phyloP scores from a whole-genome alignment of 2,329 filamentous ascomycete species.

The Amylocarpus encephaloides region DNA sequence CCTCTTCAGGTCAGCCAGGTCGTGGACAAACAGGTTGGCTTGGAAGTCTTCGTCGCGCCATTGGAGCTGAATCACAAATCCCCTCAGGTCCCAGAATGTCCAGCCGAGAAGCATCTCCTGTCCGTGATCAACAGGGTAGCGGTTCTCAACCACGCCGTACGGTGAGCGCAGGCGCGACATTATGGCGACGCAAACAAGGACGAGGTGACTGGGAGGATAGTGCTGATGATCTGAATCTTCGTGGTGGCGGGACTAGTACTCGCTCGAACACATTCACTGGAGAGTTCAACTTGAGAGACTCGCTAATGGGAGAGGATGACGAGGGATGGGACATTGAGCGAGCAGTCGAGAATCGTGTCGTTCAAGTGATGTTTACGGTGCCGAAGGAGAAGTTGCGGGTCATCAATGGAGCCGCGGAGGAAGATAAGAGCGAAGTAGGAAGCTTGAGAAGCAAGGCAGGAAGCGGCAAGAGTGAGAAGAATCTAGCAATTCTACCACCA shows the following conservation, averaged over 20 bases:
- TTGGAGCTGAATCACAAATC: constrained; percentile 9
- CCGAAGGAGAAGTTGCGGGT: constrained; percentile 79
- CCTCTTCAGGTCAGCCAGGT: constrained; percentile 17
- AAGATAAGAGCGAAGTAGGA: constrained; percentile 38
- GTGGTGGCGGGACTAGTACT: background rate
- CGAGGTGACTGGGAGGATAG: constrained; percentile 45
- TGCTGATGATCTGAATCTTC: constrained; percentile 6
- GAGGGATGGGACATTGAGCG: constrained; percentile 70
- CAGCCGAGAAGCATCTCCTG: constrained; percentile 19
- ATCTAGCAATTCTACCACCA: background rate
- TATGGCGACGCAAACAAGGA: constrained; percentile 44
- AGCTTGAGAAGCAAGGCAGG: constrained; percentile 24
- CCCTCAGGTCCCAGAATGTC: background rate
- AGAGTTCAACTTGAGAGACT: background rate
- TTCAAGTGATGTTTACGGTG: constrained; percentile 89
- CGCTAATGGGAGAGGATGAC: constrained; percentile 2
- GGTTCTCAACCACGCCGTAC: constrained; percentile 36
- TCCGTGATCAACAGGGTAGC: constrained; percentile 15
- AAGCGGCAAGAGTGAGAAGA: constrained; percentile 17
- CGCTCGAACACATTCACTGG: constrained; percentile 22
- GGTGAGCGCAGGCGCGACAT: constrained; percentile 40
- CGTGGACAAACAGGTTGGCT: constrained; percentile 44
- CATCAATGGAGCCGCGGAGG: constrained; percentile 69
- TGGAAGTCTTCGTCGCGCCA: constrained; percentile 50
- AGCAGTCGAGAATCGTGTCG: constrained; percentile 62